Evolutionary conservation across 2,329 filamentous ascomycete species (phyloP).

Genomic region (Xylariaceae sp.): DNA sequence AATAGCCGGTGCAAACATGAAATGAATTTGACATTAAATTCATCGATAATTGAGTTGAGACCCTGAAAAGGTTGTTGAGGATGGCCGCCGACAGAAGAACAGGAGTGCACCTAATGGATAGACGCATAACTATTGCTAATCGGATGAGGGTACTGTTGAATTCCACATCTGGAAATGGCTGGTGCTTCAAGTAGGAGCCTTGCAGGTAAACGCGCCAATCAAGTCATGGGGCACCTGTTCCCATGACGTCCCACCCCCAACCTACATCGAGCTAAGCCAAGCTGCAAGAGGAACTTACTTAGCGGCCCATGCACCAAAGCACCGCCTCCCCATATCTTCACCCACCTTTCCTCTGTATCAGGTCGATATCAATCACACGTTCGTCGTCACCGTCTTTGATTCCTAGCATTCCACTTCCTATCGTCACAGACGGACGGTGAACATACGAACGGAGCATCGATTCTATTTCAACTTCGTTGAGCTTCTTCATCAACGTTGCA

Average conservation of each 20-base stretch:
- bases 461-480: no score
- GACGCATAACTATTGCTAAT: no score
- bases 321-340: background rate
- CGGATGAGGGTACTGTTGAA: no score
- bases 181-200: background rate
- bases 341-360: background rate
- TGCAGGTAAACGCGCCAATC: background rate
- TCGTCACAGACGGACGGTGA: background rate
- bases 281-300: background rate
- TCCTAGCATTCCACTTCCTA: no score
- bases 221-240: background rate
- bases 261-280: background rate
- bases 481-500: no score
- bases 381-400: background rate
- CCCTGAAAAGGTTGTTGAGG: no score
- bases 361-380: background rate
- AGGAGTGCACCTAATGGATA: no score
- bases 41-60: no score
- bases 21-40: no score
- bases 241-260: background rate
- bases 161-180: background rate
- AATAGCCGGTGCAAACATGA: no score
- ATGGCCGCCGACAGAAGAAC: no score
- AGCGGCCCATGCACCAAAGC: background rate
- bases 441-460: no score